Conservation (phyloP, 345 rosid species). For the Isatis tinctoria region DNA sequence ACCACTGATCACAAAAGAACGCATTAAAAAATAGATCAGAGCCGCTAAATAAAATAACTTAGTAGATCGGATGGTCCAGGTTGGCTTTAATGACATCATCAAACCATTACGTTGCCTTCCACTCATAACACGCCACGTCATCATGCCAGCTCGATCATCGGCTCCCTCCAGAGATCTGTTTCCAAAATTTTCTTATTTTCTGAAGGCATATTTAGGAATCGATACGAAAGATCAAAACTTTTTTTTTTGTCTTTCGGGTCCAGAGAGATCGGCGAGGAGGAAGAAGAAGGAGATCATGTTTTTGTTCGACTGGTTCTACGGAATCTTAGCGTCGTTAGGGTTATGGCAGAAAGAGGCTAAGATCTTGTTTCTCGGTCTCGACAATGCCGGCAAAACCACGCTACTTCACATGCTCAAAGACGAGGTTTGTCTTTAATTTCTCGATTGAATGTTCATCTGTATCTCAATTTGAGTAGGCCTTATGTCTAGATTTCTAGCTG, state of each 20-base stretch:
- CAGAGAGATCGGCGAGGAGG: neutral
- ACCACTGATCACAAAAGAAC: too few species aligned
- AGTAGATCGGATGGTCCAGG: too few species aligned
- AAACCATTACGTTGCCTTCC: neutral
- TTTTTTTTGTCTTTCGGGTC: too few species aligned
- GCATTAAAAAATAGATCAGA: too few species aligned
- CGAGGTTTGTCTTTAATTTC: conserved; percentile 45
- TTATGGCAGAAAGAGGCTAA: conserved; percentile 80
- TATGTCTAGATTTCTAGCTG: neutral
- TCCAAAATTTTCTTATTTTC: neutral
- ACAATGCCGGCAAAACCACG: conserved; percentile 83
- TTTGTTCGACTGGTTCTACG: conserved; percentile 77
- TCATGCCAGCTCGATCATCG: conserved; percentile 19
- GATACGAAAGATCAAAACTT: neutral
- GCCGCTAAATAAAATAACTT: too few species aligned
- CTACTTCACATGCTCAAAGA: conserved; percentile 86
- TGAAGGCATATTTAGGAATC: neutral
- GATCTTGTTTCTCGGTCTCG: conserved; percentile 81
- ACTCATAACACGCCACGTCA: conserved; percentile 22
- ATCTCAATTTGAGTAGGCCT: neutral
- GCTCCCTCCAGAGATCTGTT: conserved; percentile 17
- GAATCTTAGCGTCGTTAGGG: conserved; percentile 67
- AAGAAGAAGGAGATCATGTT: conserved; percentile 41
- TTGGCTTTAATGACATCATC: neutral
- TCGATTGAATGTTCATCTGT: neutral